These are phyloP conservation scores for Stentor coeruleus DNA, from an alignment of 73 alveolate species.

Conservation along the genomic window DNA sequence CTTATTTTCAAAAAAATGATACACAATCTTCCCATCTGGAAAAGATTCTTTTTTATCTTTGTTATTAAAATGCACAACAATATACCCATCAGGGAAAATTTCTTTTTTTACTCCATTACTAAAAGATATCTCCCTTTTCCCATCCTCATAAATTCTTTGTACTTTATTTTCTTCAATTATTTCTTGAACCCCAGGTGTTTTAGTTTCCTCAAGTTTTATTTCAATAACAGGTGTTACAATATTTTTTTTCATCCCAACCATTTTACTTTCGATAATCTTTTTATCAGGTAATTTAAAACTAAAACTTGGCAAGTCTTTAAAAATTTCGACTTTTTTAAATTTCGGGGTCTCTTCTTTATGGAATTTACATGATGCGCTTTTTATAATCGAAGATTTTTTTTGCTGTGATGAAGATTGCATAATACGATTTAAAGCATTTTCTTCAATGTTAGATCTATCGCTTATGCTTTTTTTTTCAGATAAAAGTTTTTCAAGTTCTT, in stretches of 20 bases:
- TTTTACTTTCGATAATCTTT: background rate
- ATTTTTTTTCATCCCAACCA: too few species aligned
- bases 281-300: background rate
- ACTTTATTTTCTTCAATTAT: constrained; percentile 45
- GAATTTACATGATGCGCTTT: background rate
- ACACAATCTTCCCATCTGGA: constrained; percentile 70
- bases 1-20: constrained; percentile 50
- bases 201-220: too few species aligned
- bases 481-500: constrained; percentile 61
- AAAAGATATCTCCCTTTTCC: constrained; percentile 51
- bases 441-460: background rate
- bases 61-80: constrained; percentile 49
- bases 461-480: constrained; percentile 35
- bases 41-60: constrained; percentile 67
- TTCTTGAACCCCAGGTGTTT: too few species aligned
- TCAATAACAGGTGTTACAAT: too few species aligned
- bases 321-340: too few species aligned
- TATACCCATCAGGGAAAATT: constrained; percentile 79
- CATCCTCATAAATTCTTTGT: constrained; percentile 51
- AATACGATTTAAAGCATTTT: background rate
- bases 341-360: too few species aligned
- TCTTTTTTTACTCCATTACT: constrained; percentile 75
- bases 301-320: too few species aligned
- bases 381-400: background rate
- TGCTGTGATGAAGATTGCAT: background rate